Base-by-base conservation (phyloP, 1,284 basidiomycete genomes). In the Ceraceosorus guamensis region DNA sequence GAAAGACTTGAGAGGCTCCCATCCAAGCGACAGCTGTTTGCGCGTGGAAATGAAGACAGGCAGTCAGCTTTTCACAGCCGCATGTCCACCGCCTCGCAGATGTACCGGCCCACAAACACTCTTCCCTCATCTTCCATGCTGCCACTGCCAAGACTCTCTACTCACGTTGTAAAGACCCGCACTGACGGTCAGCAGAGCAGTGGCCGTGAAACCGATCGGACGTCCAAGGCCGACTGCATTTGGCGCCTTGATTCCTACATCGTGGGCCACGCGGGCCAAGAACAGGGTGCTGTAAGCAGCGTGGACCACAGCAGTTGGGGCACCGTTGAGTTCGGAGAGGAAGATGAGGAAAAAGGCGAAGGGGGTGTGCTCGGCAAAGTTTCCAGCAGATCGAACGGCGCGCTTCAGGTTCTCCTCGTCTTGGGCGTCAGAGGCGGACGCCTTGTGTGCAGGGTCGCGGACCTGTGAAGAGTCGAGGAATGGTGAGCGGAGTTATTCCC, bases 241-340 rank as follows among this genome's bases (percentile, higher is more conserved):
- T 14, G 49, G 50, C 0, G 49, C 18, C 5, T 16, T 13, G 59
- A 76, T 62, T 44, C 70, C 73, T 24, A 73, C 10, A 46, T 44
- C 61, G 59, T 74, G 68, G 18, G 65, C 58, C 41, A 76, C 69
- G 41, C 73, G 70, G 16, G 62, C 59, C 18, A 59, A 55, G 41
- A 76, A 73, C 39, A 76, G 65, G 31, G 71, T 63, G 11, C 67
- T 57, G 68, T 70, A 76, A 39, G 66, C 71, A 39, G 63, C 67
- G 57, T 76, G 73, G 47, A 74, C 72, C 52, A 71, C 67, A 46
- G 62, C 62, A 41, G 73, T 76, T 39, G 73, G 73, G 31, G 73
- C 73, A 55, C 73, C 73, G 65, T 76, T 76, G 49, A 76, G 68
- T 62, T 76, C 73, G 43, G 73, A 71, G 50, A 76, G 66, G 70